A percentile compares a stretch with the other conserved stretches of the same genome.
Conservation (phyloP, 1,284 basidiomycete genomes). For the Ganoderma sinense region DNA sequence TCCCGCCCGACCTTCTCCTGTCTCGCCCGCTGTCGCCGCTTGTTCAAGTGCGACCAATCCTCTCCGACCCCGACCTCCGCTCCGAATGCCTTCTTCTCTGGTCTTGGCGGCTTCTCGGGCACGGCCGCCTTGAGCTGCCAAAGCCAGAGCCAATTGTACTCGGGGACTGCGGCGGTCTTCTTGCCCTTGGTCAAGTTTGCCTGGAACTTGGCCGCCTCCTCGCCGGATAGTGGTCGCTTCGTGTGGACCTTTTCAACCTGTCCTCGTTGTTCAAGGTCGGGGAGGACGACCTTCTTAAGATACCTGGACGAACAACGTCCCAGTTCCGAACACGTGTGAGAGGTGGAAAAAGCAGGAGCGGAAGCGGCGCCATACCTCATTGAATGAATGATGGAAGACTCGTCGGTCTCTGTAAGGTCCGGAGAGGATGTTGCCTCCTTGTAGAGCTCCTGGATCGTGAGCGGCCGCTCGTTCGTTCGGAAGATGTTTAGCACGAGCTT, state of each 20-base stretch:
- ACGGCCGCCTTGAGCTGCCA: conserved; percentile 4
- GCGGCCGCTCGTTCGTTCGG: neutral
- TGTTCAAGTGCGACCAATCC: conserved; percentile 65
- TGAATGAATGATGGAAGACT: neutral
- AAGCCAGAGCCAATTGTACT: neutral
- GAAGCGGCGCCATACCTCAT: neutral
- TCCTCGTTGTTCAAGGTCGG: neutral
- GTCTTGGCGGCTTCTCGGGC: conserved; percentile 17
- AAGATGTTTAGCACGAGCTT: neutral
- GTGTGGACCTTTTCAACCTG: conserved; percentile 3
- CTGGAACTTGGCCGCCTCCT: neutral
- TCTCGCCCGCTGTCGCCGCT: conserved; percentile 52
- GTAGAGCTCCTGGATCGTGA: conserved; percentile 8
- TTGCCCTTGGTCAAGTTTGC: neutral
- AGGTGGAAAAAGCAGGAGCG: neutral
- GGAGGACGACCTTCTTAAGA: conserved; percentile 11
- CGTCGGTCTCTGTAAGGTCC: neutral
- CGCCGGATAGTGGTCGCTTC: neutral
- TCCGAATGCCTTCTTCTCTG: conserved; percentile 40
- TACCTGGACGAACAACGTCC: neutral
- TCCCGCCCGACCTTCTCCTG: conserved; percentile 39
- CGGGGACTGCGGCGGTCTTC: neutral
- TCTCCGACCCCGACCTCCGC: conserved; percentile 57
- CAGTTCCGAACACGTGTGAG: neutral
- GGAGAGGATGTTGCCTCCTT: neutral